A percentile compares a stretch with the other conserved stretches of the same genome.
Evolutionary conservation across 1,139 yeast genomes (phyloP).

Genomic region (Hyphopichia wangnamkhiaoensis): DNA sequence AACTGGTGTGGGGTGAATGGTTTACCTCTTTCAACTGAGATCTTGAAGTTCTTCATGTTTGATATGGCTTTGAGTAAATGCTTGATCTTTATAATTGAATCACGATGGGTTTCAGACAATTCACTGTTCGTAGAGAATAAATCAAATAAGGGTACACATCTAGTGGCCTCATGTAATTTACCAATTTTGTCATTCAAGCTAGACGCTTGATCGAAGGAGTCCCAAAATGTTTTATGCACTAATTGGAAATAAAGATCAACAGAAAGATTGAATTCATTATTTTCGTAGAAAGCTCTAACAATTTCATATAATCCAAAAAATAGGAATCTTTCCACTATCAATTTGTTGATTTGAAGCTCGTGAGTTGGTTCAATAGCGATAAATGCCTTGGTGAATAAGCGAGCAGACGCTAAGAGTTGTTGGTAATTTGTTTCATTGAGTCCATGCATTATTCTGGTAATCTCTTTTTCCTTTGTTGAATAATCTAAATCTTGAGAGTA

Average conservation of each 20-base stretch:
- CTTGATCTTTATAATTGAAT: conserved; percentile 22
- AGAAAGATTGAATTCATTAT: conserved; percentile 12
- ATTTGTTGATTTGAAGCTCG: conserved; percentile 24
- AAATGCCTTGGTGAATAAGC: conserved; percentile 27
- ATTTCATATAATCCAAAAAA: conserved; percentile 36
- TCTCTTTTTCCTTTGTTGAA: conserved; percentile 26
- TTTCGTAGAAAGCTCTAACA: conserved; percentile 20
- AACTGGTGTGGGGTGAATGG: conserved; percentile 32
- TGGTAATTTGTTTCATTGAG: conserved; percentile 36
- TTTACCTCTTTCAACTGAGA: conserved; percentile 32
- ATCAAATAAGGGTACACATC: conserved; percentile 40
- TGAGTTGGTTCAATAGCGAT: conserved; percentile 22
- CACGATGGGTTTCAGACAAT: conserved; percentile 13
- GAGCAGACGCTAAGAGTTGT: conserved; percentile 23
- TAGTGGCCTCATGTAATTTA: conserved; percentile 41
- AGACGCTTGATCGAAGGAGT: conserved; percentile 48
- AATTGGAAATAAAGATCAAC: conserved; percentile 21
- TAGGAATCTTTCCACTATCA: conserved; percentile 42
- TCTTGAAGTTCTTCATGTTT: conserved; percentile 36
- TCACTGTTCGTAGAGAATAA: conserved; percentile 12
- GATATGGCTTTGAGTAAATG: conserved; percentile 32
- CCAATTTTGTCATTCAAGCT: conserved; percentile 52
- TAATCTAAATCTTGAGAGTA: conserved; percentile 17
- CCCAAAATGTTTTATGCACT: conserved; percentile 51
- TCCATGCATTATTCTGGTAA: conserved; percentile 28